Evolutionary conservation across 371 early-diverging fungal genomes (phyloP).

Genomic region (Saksenaea vasiformis): DNA sequence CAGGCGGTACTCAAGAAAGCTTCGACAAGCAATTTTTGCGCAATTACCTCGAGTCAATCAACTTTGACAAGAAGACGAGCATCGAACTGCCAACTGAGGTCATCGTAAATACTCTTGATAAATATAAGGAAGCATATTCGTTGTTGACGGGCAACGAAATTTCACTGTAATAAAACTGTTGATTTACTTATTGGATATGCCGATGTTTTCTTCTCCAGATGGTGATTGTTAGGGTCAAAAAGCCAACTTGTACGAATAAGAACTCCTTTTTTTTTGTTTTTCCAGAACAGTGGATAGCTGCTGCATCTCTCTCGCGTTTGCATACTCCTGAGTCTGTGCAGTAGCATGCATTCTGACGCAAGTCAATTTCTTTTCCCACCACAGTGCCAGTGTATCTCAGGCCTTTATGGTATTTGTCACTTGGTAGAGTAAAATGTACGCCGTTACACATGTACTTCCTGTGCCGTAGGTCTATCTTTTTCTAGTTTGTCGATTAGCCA

Average conservation of each 20-base stretch:
- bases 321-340: constrained; percentile 1
- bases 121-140: constrained; percentile 88
- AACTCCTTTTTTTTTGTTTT: background rate
- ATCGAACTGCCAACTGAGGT: constrained; percentile 87
- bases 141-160: constrained; percentile 84
- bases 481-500: too few species aligned
- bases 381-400: background rate
- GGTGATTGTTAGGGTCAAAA: too few species aligned
- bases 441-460: background rate
- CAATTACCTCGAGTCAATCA: constrained; percentile 87
- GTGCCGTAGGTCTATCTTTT: too few species aligned
- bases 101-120: constrained; percentile 79
- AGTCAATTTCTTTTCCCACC: constrained; percentile 2
- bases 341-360: background rate
- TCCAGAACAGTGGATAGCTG: background rate
- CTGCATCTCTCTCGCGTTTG: background rate
- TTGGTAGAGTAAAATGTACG: background rate
- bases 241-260: too few species aligned
- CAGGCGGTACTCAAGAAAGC: constrained; percentile 87
- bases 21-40: constrained; percentile 97
- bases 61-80: constrained; percentile 85
- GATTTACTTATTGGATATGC: too few species aligned
- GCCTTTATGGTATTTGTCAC: background rate
- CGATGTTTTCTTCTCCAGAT: too few species aligned
- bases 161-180: constrained; percentile 53